A percentile compares a stretch with the other conserved stretches of the same genome.
These are phyloP conservation scores for Didymellaceae sp. DNA, from an alignment of 2,329 filamentous ascomycete genomes.

Conservation along the genomic window DNA sequence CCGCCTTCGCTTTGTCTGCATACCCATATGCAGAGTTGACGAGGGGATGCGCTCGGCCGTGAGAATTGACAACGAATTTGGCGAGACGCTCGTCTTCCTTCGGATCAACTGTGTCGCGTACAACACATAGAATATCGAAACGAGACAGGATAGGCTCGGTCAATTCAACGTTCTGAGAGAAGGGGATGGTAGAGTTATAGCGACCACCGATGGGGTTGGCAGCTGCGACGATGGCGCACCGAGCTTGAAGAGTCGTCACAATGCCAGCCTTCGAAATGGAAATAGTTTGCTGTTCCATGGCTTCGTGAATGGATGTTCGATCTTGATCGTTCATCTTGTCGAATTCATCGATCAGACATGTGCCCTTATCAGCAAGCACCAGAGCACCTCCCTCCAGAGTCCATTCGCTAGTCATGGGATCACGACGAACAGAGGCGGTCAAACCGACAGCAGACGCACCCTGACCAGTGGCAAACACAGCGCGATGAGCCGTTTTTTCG, in stretches of 20 bases:
- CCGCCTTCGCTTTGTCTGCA: slow-evolving; percentile 31
- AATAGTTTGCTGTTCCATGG: slow-evolving; percentile 99
- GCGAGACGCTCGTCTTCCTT: slow-evolving; percentile 90
- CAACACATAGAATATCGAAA: slow-evolving; percentile 97
- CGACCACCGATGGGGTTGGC: slow-evolving; percentile 96
- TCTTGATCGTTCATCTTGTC: slow-evolving; percentile 99
- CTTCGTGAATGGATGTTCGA: slow-evolving; percentile 97
- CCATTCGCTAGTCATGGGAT: slow-evolving; percentile 96
- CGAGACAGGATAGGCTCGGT: slow-evolving; percentile 97
- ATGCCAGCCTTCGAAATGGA: slow-evolving; percentile 99
- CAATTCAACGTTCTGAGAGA: slow-evolving; percentile 93
- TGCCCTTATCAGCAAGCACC: slow-evolving; percentile 92
- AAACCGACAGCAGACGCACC: slow-evolving; percentile 97
- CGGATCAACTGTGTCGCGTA: slow-evolving; percentile 93
- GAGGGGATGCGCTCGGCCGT: slow-evolving; percentile 83
- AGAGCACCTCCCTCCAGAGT: slow-evolving; percentile 94
- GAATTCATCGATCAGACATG: slow-evolving; percentile 97
- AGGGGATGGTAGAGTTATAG: slow-evolving; percentile 95
- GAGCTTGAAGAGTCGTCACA: slow-evolving; percentile 93
- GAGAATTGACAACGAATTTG: slow-evolving; percentile 92
- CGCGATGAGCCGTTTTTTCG: slow-evolving; percentile 94
- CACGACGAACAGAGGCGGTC: slow-evolving; percentile 92
- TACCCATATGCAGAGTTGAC: slow-evolving; percentile 47
- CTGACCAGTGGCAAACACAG: slow-evolving; percentile 96
- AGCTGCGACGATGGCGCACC: slow-evolving; percentile 94